phyloP scores from a whole-genome alignment of 2,329 filamentous ascomycete species.

The Paramyrothecium roridum region DNA sequence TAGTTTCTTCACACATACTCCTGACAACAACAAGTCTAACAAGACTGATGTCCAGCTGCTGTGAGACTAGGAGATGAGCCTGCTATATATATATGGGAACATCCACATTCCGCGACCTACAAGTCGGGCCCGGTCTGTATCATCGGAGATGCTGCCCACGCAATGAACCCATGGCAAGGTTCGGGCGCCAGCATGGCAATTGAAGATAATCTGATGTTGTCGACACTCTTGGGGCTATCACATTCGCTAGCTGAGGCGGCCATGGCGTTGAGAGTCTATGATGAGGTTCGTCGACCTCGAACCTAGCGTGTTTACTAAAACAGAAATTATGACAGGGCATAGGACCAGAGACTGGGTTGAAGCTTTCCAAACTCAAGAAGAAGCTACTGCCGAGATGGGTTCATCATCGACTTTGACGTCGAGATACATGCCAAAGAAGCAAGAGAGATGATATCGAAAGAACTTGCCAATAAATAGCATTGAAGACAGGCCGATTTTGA shows the following conservation, averaged over 20 bases:
- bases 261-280: background rate
- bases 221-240: background rate
- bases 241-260: background rate
- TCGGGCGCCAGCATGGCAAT: conserved; percentile 18
- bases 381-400: no score
- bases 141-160: conserved; percentile 20
- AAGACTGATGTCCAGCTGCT: conserved; percentile 2
- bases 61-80: conserved; percentile 1
- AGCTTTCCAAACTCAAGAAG: no score
- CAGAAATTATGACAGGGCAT: no score
- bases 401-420: no score
- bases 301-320: no score
- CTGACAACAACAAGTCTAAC: background rate
- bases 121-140: conserved; percentile 12
- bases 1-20: background rate
- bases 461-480: no score
- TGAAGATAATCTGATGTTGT: conserved; percentile 17
- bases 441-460: no score
- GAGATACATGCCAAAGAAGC: no score
- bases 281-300: background rate
- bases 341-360: no score
- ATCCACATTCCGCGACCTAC: conserved; percentile 8
- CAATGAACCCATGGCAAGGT: conserved; percentile 18
- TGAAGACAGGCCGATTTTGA: no score
- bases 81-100: conserved; percentile 6